phyloP scores from a whole-genome alignment of 2,329 filamentous ascomycete species.

The Colletotrichum sojae region DNA sequence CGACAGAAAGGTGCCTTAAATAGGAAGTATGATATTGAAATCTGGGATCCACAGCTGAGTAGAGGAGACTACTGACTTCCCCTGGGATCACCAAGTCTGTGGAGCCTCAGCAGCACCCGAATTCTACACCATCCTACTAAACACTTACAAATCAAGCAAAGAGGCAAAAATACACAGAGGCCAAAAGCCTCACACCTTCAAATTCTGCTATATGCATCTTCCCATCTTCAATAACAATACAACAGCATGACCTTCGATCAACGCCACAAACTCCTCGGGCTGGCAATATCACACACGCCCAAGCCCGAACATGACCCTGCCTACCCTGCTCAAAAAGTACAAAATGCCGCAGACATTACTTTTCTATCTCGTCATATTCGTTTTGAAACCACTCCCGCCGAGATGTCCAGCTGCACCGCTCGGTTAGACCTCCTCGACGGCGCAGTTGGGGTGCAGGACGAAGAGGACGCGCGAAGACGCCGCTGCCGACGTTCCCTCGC shows the following conservation, averaged over 20 bases:
- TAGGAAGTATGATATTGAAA: too few species aligned
- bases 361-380: constrained; percentile 17
- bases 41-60: too few species aligned
- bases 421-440: constrained; percentile 75
- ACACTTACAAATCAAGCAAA: too few species aligned
- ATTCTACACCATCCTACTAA: too few species aligned
- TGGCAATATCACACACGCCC: neutral
- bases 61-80: too few species aligned
- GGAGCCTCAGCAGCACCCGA: too few species aligned
- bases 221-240: neutral
- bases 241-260: neutral
- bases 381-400: neutral
- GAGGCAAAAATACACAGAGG: too few species aligned
- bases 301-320: constrained; percentile 1
- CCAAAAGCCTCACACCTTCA: neutral
- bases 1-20: too few species aligned
- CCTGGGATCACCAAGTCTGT: too few species aligned
- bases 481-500: constrained; percentile 60
- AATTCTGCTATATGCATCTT: neutral
- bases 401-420: neutral
- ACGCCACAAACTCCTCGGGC: constrained; percentile 36
- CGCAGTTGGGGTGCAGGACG: constrained; percentile 94
- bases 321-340: constrained; percentile 7
- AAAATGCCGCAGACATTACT: constrained; percentile 32
- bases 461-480: constrained; percentile 73